Conservation (phyloP, 176 grass and related monocot genomes). For the Guadua angustifolia region DNA sequence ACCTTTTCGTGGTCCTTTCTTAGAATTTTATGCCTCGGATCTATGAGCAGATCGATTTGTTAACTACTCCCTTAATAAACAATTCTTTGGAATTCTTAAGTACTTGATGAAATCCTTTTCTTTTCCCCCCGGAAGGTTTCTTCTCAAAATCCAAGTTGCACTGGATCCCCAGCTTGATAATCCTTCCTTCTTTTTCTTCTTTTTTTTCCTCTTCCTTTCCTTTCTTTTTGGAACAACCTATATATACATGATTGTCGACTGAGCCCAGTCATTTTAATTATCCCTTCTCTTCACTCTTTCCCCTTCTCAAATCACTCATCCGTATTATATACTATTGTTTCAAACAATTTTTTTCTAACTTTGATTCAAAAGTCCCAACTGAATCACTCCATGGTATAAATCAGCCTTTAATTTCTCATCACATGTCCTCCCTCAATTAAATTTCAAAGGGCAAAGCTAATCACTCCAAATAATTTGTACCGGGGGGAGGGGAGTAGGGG, state of each 20-base stretch:
- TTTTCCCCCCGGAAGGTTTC: neutral
- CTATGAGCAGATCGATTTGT: slow-evolving; percentile 41
- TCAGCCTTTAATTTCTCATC: neutral
- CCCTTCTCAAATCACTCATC: neutral
- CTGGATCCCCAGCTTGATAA: neutral
- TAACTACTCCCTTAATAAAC: slow-evolving; percentile 23
- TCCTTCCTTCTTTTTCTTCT: neutral
- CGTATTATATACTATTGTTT: neutral
- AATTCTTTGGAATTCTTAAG: neutral
- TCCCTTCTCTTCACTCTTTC: neutral
- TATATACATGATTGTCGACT: slow-evolving; percentile 21
- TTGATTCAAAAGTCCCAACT: neutral
- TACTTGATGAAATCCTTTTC: neutral
- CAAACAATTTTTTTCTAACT: neutral
- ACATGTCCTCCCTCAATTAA: neutral
- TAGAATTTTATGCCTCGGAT: slow-evolving; percentile 45
- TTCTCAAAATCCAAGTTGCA: neutral
- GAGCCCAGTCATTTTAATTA: neutral
- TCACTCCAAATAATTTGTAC: neutral
- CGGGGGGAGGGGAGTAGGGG: neutral
- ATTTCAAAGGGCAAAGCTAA: neutral
- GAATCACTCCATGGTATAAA: neutral
- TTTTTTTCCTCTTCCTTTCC: neutral
- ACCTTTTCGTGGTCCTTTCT: slow-evolving; percentile 39
- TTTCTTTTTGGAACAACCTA: slow-evolving; percentile 19